Percentiles rank a stretch among this genome's conserved stretches.
Evolutionary conservation across 441 rosid species (phyloP).

Genomic region (Croton setiger): DNA sequence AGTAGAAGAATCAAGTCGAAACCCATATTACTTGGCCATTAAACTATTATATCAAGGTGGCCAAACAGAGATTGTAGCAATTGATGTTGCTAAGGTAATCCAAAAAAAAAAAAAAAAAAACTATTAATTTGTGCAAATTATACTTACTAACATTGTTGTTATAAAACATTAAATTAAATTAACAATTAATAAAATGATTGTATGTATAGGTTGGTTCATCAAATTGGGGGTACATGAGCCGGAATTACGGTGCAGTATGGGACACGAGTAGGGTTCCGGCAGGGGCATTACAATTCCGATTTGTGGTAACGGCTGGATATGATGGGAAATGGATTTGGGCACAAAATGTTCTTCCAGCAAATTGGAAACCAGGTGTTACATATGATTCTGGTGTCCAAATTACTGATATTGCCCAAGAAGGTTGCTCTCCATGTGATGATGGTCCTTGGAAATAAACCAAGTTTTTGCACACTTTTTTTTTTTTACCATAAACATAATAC

Average conservation of each 20-base stretch:
- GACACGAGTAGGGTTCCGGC: conserved; percentile 61
- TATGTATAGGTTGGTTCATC: conserved; percentile 51
- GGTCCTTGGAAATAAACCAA: conserved; percentile 45
- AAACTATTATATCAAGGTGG: conserved; percentile 86
- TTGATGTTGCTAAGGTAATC: conserved; percentile 64
- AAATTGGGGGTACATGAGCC: conserved; percentile 65
- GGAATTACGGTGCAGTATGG: conserved; percentile 84
- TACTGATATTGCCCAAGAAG: conserved; percentile 76
- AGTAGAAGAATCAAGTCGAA: conserved; percentile 81
- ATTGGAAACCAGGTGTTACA: conserved; percentile 55
- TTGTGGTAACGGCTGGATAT: conserved; percentile 66
- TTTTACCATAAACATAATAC: neutral
- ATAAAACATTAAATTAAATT: neutral
- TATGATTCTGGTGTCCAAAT: conserved; percentile 79
- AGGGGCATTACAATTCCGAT: conserved; percentile 71
- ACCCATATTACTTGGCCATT: conserved; percentile 63
- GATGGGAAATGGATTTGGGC: conserved; percentile 88
- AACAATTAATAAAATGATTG: neutral
- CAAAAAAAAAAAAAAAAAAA: neutral
- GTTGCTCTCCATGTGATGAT: conserved; percentile 62
- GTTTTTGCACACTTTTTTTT: too few species aligned
- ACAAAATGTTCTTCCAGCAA: conserved; percentile 57
- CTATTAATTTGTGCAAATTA: too few species aligned
- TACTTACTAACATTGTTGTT: too few species aligned
- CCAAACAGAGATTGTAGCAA: conserved; percentile 74